These are phyloP conservation scores for Pestalotiopsis sp. DNA, from an alignment of 2,329 filamentous ascomycete species.

Conservation along the genomic window DNA sequence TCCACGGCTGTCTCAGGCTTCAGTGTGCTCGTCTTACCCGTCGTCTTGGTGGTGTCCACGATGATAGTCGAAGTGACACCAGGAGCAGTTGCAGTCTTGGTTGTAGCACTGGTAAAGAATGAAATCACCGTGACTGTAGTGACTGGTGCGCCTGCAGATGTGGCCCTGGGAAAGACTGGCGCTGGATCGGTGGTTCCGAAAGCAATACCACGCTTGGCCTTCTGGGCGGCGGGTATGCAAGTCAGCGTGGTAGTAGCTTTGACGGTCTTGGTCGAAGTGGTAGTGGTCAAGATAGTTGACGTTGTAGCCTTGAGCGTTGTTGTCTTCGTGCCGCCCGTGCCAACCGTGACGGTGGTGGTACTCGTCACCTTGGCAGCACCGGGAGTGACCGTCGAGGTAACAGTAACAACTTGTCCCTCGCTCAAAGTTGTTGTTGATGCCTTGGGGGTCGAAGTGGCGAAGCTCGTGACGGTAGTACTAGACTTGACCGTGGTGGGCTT, in stretches of 20 bases:
- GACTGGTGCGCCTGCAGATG: background rate
- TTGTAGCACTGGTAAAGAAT: slow-evolving; percentile 8
- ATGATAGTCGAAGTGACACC: slow-evolving; percentile 7
- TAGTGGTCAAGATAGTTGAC: slow-evolving; percentile 23
- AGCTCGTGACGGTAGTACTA: background rate
- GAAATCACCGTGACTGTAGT: slow-evolving; percentile 9
- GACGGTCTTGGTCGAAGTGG: slow-evolving; percentile 19
- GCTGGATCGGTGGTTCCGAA: background rate
- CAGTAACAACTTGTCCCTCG: slow-evolving; percentile 3
- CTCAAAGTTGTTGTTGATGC: slow-evolving; percentile 8
- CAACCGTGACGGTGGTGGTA: slow-evolving; percentile 19
- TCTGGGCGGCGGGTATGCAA: slow-evolving; percentile 13
- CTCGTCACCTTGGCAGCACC: slow-evolving; percentile 10
- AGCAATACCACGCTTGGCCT: slow-evolving; percentile 5
- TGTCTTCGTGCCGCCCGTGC: slow-evolving; percentile 6
- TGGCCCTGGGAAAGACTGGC: background rate
- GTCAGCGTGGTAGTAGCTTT: slow-evolving; percentile 23
- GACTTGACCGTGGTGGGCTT: slow-evolving; percentile 29
- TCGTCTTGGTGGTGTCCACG: slow-evolving; percentile 3
- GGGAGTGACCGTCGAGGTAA: slow-evolving; percentile 7
- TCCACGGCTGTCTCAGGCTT: slow-evolving; percentile 12
- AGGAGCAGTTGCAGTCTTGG: background rate
- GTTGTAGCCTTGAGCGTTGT: slow-evolving; percentile 14
- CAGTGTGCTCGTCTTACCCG: slow-evolving; percentile 13
- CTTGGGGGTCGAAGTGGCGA: slow-evolving; percentile 14